Base-by-base conservation (phyloP, 140 eudicot genomes). In the Senecio squalidus region DNA sequence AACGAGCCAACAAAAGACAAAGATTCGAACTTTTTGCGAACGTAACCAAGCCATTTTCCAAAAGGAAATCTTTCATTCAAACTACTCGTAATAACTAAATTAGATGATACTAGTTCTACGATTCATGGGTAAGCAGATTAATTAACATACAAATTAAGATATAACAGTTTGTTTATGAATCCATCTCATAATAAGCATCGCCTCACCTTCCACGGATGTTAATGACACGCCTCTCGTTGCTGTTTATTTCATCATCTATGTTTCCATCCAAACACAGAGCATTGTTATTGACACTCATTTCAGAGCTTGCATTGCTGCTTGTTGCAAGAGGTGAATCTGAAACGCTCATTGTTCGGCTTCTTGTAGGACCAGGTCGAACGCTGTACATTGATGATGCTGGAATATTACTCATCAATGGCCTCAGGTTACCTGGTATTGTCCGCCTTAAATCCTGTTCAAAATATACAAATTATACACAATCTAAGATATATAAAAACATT, bases 361-460 rank as follows among this genome's bases (percentile, higher is more conserved):
- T 72, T 47, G 78, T 56, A 22, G 86, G 92, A 21, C 98, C 96
- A 10, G 89, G 75, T 73, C 98, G 67, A 45, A 91, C 98, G 39
- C 98, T 91, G 72, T 91, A 91, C 96, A 91, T 81, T 28, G 98
- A 91, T 11, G 96, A 91, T 61, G 98, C 98, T 38, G 98, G 98
- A 61, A 91, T 83, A 55, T 91, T 91, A 48, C 82, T 77, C 98
- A 91, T 91, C 74, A 84, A 73, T 39, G 98, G 98, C 68, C 98
- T 75, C 56, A 91, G 59, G 46, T 91, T 91, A 27, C 96, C 94
- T 0, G 98, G 96, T 64, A 91, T 67, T 27, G 79, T 81, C 62
- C 85, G 76, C 78, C 98, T 81, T 51, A 91, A 76, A 86, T 84
- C 98, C 96, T 91, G 81, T 64, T 71, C 45, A 63, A 49, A 40